These are phyloP conservation scores for Haplosporangium gracile DNA, from an alignment of 192 early-diverging fungal genomes.

Conservation along the genomic window DNA sequence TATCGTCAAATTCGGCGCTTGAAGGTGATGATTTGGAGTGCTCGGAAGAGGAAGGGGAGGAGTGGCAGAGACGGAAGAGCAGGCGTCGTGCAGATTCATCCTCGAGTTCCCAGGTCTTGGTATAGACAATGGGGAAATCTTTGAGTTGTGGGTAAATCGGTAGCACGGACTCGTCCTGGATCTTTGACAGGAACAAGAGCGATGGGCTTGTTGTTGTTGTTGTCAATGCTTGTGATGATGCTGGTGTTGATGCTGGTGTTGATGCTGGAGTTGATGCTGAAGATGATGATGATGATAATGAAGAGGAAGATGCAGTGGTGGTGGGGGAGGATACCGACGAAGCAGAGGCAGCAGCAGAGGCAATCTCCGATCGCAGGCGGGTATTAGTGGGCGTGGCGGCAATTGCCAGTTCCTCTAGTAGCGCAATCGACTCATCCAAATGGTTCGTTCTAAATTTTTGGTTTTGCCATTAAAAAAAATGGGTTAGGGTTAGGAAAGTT, in stretches of 20 bases:
- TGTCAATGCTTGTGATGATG: not conserved
- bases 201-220: not conserved
- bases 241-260: not conserved
- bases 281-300: not conserved
- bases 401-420: slow-evolving; percentile 47
- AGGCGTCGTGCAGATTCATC: slow-evolving; percentile 35
- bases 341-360: slow-evolving; percentile 1
- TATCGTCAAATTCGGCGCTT: not conserved
- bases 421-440: slow-evolving; percentile 46
- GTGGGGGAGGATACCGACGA: not conserved
- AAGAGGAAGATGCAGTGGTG: not conserved
- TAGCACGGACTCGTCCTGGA: slow-evolving; percentile 31
- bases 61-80: slow-evolving; percentile 36
- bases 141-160: slow-evolving; percentile 49
- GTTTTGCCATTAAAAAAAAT: too few relatives aligned
- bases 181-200: slow-evolving; percentile 11
- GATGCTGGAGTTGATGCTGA: not conserved
- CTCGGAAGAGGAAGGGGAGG: not conserved
- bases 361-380: slow-evolving; percentile 43
- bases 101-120: slow-evolving; percentile 53
- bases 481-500: too few relatives aligned
- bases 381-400: slow-evolving; percentile 53
- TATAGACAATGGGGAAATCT: slow-evolving; percentile 48
- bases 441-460: slow-evolving; percentile 30
- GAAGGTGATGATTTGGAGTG: not conserved